A percentile compares a stretch with the other conserved stretches of the same genome.
Evolutionary conservation across 2,329 filamentous ascomycete genomes (phyloP).

Genomic region (Nigrospora oryzae): DNA sequence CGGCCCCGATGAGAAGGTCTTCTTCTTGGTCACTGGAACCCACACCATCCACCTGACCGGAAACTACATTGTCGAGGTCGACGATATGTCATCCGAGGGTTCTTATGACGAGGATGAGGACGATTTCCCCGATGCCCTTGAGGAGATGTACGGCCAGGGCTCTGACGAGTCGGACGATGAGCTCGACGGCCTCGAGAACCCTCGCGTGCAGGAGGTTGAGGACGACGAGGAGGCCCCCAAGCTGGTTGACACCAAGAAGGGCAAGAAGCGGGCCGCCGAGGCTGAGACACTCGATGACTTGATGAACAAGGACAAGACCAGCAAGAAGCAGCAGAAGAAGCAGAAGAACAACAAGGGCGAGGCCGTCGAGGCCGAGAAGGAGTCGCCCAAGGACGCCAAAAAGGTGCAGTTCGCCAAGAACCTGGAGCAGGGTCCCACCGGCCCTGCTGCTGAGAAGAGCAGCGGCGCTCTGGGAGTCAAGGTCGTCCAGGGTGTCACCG

Average conservation of each 20-base stretch:
- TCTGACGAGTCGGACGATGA: constrained; percentile 66
- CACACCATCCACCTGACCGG: constrained; percentile 89
- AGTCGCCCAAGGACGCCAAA: constrained; percentile 45
- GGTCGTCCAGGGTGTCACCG: constrained; percentile 77
- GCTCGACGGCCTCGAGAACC: constrained; percentile 68
- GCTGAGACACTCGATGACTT: constrained; percentile 69
- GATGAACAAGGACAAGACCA: constrained; percentile 77
- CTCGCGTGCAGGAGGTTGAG: constrained; percentile 76
- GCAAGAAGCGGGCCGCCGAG: constrained; percentile 86
- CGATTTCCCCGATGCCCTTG: constrained; percentile 70
- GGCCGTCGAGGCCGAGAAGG: constrained; percentile 54
- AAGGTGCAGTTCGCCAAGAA: constrained; percentile 99
- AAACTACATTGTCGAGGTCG: constrained; percentile 79
- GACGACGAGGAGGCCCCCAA: constrained; percentile 65
- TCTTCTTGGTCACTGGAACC: constrained; percentile 84
- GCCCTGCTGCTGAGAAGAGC: constrained; percentile 46
- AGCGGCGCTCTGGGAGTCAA: constrained; percentile 60
- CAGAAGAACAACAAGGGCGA: constrained; percentile 97
- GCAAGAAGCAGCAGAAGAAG: constrained; percentile 98
- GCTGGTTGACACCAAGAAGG: constrained; percentile 52
- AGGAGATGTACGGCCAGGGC: constrained; percentile 62
- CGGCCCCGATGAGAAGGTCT: constrained; percentile 79
- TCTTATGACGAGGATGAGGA: constrained; percentile 43
- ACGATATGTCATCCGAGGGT: constrained; percentile 50
- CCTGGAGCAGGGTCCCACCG: constrained; percentile 91